Percentiles rank a stretch among this genome's conserved stretches.
phyloP scores from a whole-genome alignment of 306 rosid genomes.

The Argentina anserina region DNA sequence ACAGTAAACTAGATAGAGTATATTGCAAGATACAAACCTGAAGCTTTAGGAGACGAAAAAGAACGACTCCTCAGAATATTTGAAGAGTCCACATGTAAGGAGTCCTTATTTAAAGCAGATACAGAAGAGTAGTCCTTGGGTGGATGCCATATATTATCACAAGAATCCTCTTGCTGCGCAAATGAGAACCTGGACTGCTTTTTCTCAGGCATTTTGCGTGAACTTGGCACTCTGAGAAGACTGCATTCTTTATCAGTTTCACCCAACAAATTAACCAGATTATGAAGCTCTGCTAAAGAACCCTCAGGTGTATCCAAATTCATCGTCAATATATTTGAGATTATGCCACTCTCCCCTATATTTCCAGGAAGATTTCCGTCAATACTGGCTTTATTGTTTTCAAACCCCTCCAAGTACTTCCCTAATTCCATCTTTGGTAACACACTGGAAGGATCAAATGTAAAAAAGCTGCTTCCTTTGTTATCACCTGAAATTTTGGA shows the following conservation, averaged over 20 bases:
- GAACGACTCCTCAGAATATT: background rate
- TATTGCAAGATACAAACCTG: constrained; percentile 2
- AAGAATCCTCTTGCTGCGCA: constrained; percentile 77
- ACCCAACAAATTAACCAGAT: constrained; percentile 57
- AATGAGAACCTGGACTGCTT: constrained; percentile 86
- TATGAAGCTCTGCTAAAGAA: constrained; percentile 54
- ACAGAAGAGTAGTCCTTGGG: background rate
- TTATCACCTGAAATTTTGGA: background rate
- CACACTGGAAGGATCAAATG: constrained; percentile 33
- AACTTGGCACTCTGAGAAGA: constrained; percentile 43
- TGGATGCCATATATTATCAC: background rate
- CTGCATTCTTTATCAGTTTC: constrained; percentile 46
- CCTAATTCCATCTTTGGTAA: constrained; percentile 40
- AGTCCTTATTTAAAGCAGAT: background rate
- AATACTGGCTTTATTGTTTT: constrained; percentile 28
- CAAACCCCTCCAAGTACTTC: constrained; percentile 34
- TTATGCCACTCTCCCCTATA: constrained; percentile 82
- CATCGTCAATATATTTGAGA: constrained; percentile 80
- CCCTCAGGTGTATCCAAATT: constrained; percentile 66
- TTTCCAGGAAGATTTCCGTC: constrained; percentile 38
- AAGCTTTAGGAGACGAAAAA: constrained; percentile 3
- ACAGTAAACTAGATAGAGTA: background rate
- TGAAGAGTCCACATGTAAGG: background rate
- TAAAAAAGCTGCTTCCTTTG: background rate
- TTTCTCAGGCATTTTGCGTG: constrained; percentile 61